Conservation (phyloP, 306 rosid genomes). For the Cyamopsis tetragonoloba region DNA sequence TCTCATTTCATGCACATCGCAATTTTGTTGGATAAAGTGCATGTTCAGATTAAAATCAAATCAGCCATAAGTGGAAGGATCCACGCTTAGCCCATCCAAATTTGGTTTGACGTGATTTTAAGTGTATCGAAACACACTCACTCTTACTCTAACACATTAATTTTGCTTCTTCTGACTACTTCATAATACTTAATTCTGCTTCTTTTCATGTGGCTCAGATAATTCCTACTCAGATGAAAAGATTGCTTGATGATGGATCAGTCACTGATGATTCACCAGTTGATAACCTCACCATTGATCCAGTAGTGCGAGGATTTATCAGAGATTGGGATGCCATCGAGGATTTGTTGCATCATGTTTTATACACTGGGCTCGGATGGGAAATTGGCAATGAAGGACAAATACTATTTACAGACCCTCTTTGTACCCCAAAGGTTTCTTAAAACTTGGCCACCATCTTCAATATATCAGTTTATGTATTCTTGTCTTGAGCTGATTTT, state of each 20-base stretch:
- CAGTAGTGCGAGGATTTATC: slow-evolving; percentile 66
- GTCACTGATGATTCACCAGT: slow-evolving; percentile 36
- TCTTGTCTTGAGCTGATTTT: background rate
- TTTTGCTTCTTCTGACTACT: background rate
- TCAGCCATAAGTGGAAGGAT: no score
- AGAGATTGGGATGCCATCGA: slow-evolving; percentile 97
- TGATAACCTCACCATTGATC: slow-evolving; percentile 61
- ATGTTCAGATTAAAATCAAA: no score
- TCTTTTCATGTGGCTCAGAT: slow-evolving; percentile 38
- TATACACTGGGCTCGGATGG: slow-evolving; percentile 89
- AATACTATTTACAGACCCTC: slow-evolving; percentile 89
- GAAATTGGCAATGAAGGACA: slow-evolving; percentile 96
- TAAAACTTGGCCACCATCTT: no score
- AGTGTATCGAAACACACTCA: no score
- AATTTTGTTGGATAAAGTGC: no score
- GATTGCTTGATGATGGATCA: slow-evolving; percentile 59
- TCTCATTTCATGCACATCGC: no score
- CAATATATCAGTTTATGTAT: background rate
- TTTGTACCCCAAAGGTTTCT: slow-evolving; percentile 85
- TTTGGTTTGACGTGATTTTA: no score
- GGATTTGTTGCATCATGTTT: slow-evolving; percentile 73
- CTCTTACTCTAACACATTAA: background rate
- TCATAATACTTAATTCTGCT: background rate
- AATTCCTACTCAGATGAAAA: slow-evolving; percentile 87
- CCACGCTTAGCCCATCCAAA: no score